These are phyloP conservation scores for Solanum pinnatisectum DNA, from an alignment of 257 asterid species.

Conservation along the genomic window DNA sequence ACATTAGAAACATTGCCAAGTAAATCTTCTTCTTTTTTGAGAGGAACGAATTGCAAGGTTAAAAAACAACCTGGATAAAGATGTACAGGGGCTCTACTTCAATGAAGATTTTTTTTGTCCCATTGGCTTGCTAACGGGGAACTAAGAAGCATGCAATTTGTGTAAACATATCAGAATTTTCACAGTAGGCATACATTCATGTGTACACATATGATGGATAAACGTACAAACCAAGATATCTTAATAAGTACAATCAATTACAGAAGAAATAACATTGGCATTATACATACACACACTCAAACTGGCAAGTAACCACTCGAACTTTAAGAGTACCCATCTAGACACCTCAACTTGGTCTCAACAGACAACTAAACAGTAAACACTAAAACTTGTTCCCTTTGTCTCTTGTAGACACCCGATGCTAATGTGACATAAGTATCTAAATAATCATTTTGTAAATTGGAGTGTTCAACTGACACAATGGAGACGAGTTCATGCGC, in stretches of 20 bases:
- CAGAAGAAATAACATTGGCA: not conserved
- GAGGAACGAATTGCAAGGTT: not conserved
- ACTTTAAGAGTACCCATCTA: not conserved
- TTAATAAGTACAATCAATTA: not conserved
- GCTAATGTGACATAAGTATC: not conserved
- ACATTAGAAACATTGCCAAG: not conserved
- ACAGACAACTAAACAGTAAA: rapidly evolving
- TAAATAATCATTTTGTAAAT: not conserved
- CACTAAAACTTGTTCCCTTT: not conserved
- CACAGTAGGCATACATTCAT: not conserved
- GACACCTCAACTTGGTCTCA: not conserved
- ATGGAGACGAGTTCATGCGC: no score
- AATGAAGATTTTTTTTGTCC: not conserved
- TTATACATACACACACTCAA: not conserved
- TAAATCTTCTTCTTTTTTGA: not conserved
- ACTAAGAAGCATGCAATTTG: not conserved
- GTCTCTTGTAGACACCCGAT: not conserved
- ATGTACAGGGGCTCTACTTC: not conserved
- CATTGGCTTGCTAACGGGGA: not conserved
- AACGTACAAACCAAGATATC: not conserved
- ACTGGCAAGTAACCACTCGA: not conserved
- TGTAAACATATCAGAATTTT: not conserved
- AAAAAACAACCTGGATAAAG: not conserved
- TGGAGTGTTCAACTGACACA: not conserved
- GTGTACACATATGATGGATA: not conserved